Conservation (phyloP, 176 grass and related monocot genomes). For the Phoenix dactylifera region DNA sequence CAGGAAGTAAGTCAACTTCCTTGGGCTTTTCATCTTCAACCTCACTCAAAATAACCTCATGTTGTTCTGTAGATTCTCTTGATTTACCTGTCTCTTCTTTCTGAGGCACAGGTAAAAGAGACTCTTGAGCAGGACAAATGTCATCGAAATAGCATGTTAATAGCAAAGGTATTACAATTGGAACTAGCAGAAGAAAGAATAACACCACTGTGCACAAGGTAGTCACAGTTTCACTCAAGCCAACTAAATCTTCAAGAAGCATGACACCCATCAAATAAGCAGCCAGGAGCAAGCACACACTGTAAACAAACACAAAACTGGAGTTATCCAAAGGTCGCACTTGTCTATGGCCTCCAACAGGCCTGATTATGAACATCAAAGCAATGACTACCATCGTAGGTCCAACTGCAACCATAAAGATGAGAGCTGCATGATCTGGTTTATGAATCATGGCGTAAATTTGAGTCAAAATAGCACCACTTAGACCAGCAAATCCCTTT, state of each 20-base stretch:
- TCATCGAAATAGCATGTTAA: neutral
- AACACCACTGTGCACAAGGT: neutral
- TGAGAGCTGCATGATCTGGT: neutral
- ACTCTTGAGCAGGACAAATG: neutral
- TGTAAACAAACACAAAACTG: neutral
- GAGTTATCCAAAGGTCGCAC: neutral
- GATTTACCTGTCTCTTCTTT: neutral
- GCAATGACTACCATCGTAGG: neutral
- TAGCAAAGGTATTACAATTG: neutral
- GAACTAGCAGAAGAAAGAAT: neutral
- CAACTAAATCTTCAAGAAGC: conserved; percentile 2
- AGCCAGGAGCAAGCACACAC: conserved; percentile 1
- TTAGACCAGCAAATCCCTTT: conserved; percentile 6
- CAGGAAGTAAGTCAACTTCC: conserved; percentile 8
- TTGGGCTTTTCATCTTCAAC: conserved; percentile 5
- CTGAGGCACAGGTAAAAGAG: neutral
- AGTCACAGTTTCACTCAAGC: neutral
- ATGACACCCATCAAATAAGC: conserved; percentile 5
- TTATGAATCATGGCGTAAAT: neutral
- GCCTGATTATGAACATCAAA: conserved; percentile 6
- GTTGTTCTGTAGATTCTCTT: neutral
- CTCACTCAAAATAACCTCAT: conserved; percentile 3
- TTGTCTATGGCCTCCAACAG: neutral
- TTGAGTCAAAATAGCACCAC: conserved; percentile 10
- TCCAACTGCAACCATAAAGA: conserved; percentile 8